Percentiles rank a stretch among this genome's conserved stretches.
Conservation (phyloP, 495 filamentous ascomycete species). For the Lepidopterella palustris region DNA sequence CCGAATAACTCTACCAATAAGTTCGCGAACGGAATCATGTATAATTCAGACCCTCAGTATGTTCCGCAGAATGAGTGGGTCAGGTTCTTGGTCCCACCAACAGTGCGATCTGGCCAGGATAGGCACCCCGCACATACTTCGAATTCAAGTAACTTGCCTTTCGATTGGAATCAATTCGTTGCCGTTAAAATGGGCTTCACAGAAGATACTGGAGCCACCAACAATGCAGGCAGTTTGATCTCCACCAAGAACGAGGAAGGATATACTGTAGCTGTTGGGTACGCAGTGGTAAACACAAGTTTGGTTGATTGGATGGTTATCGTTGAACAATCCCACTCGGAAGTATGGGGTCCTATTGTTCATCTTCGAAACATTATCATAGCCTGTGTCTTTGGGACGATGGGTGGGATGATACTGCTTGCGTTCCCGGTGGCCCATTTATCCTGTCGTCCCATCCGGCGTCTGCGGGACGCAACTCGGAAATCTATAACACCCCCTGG, state of each 20-base stretch:
- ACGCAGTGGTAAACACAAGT: conserved; percentile 53
- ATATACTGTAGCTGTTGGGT: conserved; percentile 60
- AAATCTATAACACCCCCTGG: conserved; percentile 64
- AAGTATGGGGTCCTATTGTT: conserved; percentile 69
- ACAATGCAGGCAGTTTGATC: conserved; percentile 59
- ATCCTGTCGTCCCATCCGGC: conserved; percentile 70
- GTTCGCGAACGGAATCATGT: conserved; percentile 43
- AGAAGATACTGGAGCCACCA: conserved; percentile 39
- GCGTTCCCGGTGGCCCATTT: conserved; percentile 72
- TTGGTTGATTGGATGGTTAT: conserved; percentile 76
- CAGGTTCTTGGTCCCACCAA: conserved; percentile 41
- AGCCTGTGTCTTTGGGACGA: conserved; percentile 76
- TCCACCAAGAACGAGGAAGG: conserved; percentile 64
- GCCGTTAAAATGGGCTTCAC: conserved; percentile 51
- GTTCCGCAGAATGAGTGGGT: conserved; percentile 25
- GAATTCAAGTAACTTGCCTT: conserved; percentile 44
- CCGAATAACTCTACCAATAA: conserved; percentile 57
- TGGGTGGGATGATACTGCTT: conserved; percentile 59
- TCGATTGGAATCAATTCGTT: conserved; percentile 51
- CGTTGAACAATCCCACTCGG: conserved; percentile 64
- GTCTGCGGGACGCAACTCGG: conserved; percentile 68
- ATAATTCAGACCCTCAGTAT: conserved; percentile 10
- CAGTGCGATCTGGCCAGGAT: conserved; percentile 28
- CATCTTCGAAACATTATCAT: conserved; percentile 70
- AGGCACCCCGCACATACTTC: conserved; percentile 47